These are phyloP conservation scores for Skeletonema menzelii DNA, from an alignment of 108 stramenopile species.

Conservation along the genomic window DNA sequence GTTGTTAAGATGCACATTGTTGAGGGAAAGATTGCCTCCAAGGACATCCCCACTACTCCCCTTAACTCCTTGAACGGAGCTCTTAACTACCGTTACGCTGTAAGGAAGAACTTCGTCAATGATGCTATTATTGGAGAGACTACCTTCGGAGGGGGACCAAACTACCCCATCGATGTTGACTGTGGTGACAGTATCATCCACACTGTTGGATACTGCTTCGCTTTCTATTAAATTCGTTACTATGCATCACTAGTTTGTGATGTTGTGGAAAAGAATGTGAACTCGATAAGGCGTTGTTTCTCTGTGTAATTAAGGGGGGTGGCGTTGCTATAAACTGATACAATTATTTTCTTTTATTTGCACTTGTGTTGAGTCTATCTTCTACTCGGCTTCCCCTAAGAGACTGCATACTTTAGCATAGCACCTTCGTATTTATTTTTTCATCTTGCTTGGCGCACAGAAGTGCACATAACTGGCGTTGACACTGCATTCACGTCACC, in stretches of 20 bases:
- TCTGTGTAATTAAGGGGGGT: too few species aligned
- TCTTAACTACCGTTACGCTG: constrained; percentile 52
- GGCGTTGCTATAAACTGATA: too few species aligned
- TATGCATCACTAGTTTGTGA: too few species aligned
- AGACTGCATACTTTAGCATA: too few species aligned
- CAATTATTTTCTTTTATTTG: too few species aligned
- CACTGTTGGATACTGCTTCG: constrained; percentile 52
- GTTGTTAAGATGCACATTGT: constrained; percentile 64
- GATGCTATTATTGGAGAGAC: constrained; percentile 72
- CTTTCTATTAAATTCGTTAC: neutral
- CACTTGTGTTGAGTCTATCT: too few species aligned
- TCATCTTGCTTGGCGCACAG: too few species aligned
- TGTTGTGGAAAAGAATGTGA: too few species aligned
- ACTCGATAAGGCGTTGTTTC: too few species aligned
- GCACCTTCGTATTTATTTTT: neutral
- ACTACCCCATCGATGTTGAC: constrained; percentile 65
- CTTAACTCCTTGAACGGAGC: constrained; percentile 51
- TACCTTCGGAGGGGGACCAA: constrained; percentile 51
- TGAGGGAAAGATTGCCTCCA: constrained; percentile 46
- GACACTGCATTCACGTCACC: too few species aligned
- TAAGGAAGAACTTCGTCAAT: constrained; percentile 76
- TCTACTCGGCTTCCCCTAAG: too few species aligned
- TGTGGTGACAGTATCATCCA: constrained; percentile 75
- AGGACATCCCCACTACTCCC: constrained; percentile 32
- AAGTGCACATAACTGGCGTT: too few species aligned